Conservation (phyloP, 352 stramenopile genomes). For the Pythium scleroteichum region DNA sequence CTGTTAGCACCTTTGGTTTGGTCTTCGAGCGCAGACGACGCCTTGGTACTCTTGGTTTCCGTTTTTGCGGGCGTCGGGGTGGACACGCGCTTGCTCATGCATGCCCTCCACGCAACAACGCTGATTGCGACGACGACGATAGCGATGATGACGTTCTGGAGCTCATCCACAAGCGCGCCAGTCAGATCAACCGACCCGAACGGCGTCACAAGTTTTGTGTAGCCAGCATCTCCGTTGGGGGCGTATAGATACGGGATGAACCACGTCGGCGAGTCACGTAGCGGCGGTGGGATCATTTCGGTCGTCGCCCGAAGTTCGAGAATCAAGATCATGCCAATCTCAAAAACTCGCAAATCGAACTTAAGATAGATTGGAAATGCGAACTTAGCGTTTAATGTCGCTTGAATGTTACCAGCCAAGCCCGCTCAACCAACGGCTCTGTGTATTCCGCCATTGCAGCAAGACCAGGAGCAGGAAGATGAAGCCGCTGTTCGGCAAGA, state of each 20-base stretch:
- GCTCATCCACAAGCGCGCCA: slow-evolving; percentile 33
- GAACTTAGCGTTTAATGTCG: slow-evolving; percentile 21
- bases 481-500: slow-evolving; percentile 93
- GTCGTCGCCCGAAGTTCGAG: neutral
- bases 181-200: slow-evolving; percentile 56
- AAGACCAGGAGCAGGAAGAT: slow-evolving; percentile 34
- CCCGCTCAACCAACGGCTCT: slow-evolving; percentile 32
- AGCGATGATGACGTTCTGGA: slow-evolving; percentile 41
- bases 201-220: slow-evolving; percentile 75
- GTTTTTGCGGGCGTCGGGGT: slow-evolving; percentile 9
- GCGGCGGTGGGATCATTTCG: slow-evolving; percentile 21
- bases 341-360: neutral
- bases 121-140: slow-evolving; percentile 26
- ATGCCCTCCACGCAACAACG: slow-evolving; percentile 15
- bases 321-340: slow-evolving; percentile 1
- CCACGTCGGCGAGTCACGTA: slow-evolving; percentile 18
- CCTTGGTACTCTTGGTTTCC: slow-evolving; percentile 4
- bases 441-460: slow-evolving; percentile 11
- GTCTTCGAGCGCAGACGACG: slow-evolving; percentile 52
- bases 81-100: slow-evolving; percentile 1
- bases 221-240: slow-evolving; percentile 48
- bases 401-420: slow-evolving; percentile 23
- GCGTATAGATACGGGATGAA: slow-evolving; percentile 83
- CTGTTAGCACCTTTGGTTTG: slow-evolving; percentile 74
- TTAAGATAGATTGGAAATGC: neutral